phyloP scores from a whole-genome alignment of 805 yeast species.

The Pichia gijzeniarum region DNA sequence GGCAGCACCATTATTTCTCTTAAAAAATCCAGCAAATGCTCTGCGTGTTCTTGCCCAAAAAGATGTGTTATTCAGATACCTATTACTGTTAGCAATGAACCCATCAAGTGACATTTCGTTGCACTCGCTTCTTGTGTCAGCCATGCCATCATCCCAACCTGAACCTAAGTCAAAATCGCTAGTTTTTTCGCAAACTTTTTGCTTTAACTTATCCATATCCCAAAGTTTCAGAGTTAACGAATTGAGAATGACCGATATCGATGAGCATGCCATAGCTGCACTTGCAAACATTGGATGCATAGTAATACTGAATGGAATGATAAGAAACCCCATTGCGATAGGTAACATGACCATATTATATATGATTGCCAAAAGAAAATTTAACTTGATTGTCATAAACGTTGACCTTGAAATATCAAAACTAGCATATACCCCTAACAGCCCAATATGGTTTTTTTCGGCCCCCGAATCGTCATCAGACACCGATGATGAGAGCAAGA shows the following conservation, averaged over 20 bases:
- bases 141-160: slow-evolving; percentile 13
- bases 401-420: slow-evolving; percentile 65
- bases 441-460: slow-evolving; percentile 2
- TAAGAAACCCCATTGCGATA: slow-evolving; percentile 86
- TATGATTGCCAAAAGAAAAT: slow-evolving; percentile 80
- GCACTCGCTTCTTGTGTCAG: slow-evolving; percentile 4
- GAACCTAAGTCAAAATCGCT: slow-evolving; percentile 1
- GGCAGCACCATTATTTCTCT: background rate
- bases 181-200: background rate
- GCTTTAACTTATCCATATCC: slow-evolving; percentile 27
- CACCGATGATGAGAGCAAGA: slow-evolving; percentile 45
- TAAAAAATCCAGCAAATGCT: background rate
- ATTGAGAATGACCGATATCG: slow-evolving; percentile 79
- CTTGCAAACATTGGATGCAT: slow-evolving; percentile 88
- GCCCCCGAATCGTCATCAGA: slow-evolving; percentile 7
- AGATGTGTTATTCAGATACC: too few relatives aligned
- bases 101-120: slow-evolving; percentile 1
- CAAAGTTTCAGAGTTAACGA: slow-evolving; percentile 69
- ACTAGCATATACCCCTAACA: slow-evolving; percentile 48
- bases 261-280: slow-evolving; percentile 87
- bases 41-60: background rate
- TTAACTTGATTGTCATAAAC: slow-evolving; percentile 66
- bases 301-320: slow-evolving; percentile 65
- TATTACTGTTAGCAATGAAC: slow-evolving; percentile 3
- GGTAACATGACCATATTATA: slow-evolving; percentile 86